phyloP scores from a whole-genome alignment of 116 monocot species.

The Zostera marina region DNA sequence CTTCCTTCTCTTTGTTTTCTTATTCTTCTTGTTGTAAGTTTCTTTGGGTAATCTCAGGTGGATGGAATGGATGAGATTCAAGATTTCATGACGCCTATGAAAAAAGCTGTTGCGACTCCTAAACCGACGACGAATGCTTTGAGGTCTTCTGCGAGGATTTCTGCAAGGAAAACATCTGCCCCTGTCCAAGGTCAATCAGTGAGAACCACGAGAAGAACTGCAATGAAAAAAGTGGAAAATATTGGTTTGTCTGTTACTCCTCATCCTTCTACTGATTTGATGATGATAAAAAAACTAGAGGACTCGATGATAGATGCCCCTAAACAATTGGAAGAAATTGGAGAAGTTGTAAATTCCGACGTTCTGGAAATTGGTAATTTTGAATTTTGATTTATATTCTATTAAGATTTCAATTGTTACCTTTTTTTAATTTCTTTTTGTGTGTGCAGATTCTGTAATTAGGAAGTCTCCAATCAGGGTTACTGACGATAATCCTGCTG shows the following conservation, averaged over 20 bases:
- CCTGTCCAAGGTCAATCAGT: no score
- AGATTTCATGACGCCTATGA: background rate
- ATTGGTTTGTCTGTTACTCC: background rate
- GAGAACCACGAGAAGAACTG: background rate
- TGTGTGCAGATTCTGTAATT: no score
- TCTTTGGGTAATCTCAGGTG: background rate
- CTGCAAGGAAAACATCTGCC: background rate
- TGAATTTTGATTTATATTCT: no score
- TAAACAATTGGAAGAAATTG: no score
- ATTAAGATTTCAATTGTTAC: no score
- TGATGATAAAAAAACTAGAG: no score
- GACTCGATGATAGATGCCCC: no score
- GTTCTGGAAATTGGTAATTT: no score
- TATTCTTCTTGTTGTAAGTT: background rate
- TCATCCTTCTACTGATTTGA: background rate
- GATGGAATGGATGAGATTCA: slow-evolving; percentile 1
- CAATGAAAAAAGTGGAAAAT: background rate
- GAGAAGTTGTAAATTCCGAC: no score
- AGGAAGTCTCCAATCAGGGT: no score
- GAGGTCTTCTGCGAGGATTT: background rate
- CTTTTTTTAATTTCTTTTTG: no score
- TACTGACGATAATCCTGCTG: no score
- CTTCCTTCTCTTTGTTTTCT: background rate
- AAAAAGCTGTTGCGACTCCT: background rate
- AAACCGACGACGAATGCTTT: background rate